Base-by-base conservation (phyloP, 768 basidiomycete species). In the Tremella yokohamensis region DNA sequence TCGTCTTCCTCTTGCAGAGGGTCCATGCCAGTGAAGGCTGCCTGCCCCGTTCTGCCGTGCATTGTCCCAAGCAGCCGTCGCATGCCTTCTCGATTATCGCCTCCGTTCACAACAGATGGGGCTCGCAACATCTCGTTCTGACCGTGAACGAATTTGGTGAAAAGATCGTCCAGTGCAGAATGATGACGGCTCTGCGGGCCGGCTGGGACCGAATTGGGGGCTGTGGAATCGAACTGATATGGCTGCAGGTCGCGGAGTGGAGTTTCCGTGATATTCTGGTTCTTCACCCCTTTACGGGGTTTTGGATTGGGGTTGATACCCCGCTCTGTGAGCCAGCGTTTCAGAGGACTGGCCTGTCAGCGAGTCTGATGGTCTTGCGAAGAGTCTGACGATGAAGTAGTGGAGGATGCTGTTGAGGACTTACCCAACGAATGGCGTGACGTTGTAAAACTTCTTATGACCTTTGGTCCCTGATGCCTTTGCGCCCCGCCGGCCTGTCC, bases 371-470 rank as follows among this genome's bases (percentile, higher is more conserved):
- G n/a, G 15, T 4, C 4, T 8, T 34, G 29, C 29, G 4, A 34
- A 24, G 18, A 3, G 44, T 37, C 16, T 19, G 6, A 7, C 8
- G 1, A n/a, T 18, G n/a, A 0, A 26, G 13, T 40, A 18, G 16
- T 9, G 15, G 26, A 26, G 34, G n/a, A n/a, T n/a, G 11, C 24
- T 7, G 49, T 15, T n/a, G 49, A 37, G 20, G 65, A 45, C 79
- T 57, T 49, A 79, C 79, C 68, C 72, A 65, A 99, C 90, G 79
- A 98, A 96, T 3, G 94, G 93, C 0, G 90, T 84, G 38, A 98
- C 91, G 70, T 97, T 81, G 79, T 96, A 99, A 77, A 96, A 98
- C 75, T 88, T 91, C 22, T 73, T 69, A 40, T 88, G 64, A 44
- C 86, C 15, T 81, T 81, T 57, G 20, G 39, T 44, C 15, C 39